Conservation (phyloP, 2,329 filamentous ascomycete genomes). For the Botrytis elliptica region DNA sequence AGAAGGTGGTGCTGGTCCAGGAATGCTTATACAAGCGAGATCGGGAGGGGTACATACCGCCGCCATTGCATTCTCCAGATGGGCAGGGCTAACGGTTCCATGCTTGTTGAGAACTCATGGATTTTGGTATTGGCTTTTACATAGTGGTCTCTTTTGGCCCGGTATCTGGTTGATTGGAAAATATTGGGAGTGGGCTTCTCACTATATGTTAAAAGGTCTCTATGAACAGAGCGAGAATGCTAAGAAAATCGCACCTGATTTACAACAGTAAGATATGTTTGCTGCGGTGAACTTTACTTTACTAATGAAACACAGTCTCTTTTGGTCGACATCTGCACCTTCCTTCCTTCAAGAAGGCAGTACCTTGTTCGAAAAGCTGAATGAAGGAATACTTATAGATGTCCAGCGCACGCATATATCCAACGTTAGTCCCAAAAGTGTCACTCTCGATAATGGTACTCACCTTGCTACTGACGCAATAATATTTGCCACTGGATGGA, state of each 20-base stretch:
- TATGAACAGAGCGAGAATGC: constrained; percentile 19
- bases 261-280: constrained; percentile 10
- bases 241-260: constrained; percentile 17
- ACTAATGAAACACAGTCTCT: constrained; percentile 11
- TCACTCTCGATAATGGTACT: constrained; percentile 14
- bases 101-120: constrained; percentile 18
- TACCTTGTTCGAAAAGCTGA: constrained; percentile 12
- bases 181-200: constrained; percentile 19
- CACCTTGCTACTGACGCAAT: constrained; percentile 3
- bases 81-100: constrained; percentile 12
- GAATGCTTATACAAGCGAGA: constrained; percentile 20
- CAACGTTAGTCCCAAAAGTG: not conserved
- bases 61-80: constrained; percentile 19
- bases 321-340: constrained; percentile 19
- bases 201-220: constrained; percentile 18
- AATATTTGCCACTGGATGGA: constrained; percentile 22
- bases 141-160: constrained; percentile 23
- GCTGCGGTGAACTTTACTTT: not conserved
- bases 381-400: constrained; percentile 9
- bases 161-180: constrained; percentile 18
- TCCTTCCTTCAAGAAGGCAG: constrained; percentile 15
- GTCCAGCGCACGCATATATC: constrained; percentile 18
- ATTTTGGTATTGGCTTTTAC: constrained; percentile 25
- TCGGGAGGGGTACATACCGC: constrained; percentile 18
- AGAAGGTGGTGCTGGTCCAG: constrained; percentile 23